These are phyloP conservation scores for Neofusicoccum sp. DNA, from an alignment of 2,329 filamentous ascomycete species.

Conservation along the genomic window DNA sequence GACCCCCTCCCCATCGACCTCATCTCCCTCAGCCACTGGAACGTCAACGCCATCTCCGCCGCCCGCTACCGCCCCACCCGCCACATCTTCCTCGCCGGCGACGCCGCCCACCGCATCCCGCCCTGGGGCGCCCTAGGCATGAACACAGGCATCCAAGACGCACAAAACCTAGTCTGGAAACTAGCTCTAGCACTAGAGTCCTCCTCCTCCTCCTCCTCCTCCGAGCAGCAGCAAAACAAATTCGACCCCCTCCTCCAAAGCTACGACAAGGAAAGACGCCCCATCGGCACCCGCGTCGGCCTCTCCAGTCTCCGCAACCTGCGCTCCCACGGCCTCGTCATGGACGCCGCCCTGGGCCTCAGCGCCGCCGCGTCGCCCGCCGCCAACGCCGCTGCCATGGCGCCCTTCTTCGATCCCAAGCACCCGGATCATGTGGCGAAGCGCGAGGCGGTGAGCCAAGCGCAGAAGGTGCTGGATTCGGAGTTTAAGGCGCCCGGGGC, in stretches of 20 bases:
- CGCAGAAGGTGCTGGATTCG: constrained; percentile 27
- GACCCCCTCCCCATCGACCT: constrained; percentile 32
- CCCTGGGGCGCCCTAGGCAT: constrained; percentile 39
- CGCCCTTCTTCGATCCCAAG: constrained; percentile 26
- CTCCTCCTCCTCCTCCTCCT: not conserved
- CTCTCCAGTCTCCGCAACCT: constrained; percentile 31
- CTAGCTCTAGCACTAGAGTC: constrained; percentile 26
- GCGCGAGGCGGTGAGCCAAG: constrained; percentile 23
- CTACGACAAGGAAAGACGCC: constrained; percentile 36
- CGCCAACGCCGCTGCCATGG: constrained; percentile 26
- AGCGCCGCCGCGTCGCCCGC: constrained; percentile 10
- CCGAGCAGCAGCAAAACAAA: constrained; percentile 19
- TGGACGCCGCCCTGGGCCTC: constrained; percentile 37
- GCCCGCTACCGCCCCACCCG: constrained; percentile 25
- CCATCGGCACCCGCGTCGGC: constrained; percentile 25
- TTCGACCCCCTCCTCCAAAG: constrained; percentile 27
- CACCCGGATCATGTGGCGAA: constrained; percentile 23
- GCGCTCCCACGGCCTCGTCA: constrained; percentile 27
- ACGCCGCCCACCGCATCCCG: constrained; percentile 38
- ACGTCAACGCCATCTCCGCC: constrained; percentile 21
- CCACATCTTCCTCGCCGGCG: constrained; percentile 37
- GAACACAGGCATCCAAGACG: constrained; percentile 41
- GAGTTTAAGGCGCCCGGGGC: constrained; percentile 36
- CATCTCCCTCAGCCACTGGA: constrained; percentile 34
- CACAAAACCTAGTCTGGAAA: constrained; percentile 41